These are phyloP conservation scores for Apiotrichum sp. DNA, from an alignment of 1,284 basidiomycete genomes.

Conservation along the genomic window DNA sequence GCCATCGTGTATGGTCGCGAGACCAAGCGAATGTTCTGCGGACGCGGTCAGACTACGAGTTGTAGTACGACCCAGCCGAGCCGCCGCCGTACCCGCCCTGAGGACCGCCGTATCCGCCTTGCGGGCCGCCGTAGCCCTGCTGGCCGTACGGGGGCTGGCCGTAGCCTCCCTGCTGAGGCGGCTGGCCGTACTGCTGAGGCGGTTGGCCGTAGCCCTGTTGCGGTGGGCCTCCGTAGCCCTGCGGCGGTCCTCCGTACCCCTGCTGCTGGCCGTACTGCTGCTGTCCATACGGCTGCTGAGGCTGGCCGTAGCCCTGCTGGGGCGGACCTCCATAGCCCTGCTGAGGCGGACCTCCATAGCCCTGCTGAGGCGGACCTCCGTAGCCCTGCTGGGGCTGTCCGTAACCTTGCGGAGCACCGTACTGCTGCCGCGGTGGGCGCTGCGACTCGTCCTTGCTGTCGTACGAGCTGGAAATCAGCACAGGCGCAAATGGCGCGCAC, in stretches of 20 bases:
- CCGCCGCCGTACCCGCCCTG: no score
- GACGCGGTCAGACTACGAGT: no score
- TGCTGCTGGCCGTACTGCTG: neutral
- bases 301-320: neutral
- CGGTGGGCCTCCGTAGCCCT: no score
- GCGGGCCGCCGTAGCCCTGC: neutral
- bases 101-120: no score
- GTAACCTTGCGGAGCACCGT: neutral
- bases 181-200: neutral
- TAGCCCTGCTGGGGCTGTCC: neutral
- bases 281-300: neutral
- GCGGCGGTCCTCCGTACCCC: neutral
- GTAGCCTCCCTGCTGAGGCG: neutral
- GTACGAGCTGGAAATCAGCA: constrained; percentile 1
- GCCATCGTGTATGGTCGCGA: no score
- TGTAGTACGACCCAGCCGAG: no score
- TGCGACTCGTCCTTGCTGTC: constrained; percentile 10
- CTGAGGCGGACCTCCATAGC: neutral
- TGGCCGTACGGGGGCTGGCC: neutral
- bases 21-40: no score
- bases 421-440: neutral
- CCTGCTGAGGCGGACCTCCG: neutral
- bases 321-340: neutral
- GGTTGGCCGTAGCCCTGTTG: neutral
- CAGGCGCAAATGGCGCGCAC: neutral